Conservation (phyloP, 1,284 basidiomycete genomes). For the Fomitopsis palustris region DNA sequence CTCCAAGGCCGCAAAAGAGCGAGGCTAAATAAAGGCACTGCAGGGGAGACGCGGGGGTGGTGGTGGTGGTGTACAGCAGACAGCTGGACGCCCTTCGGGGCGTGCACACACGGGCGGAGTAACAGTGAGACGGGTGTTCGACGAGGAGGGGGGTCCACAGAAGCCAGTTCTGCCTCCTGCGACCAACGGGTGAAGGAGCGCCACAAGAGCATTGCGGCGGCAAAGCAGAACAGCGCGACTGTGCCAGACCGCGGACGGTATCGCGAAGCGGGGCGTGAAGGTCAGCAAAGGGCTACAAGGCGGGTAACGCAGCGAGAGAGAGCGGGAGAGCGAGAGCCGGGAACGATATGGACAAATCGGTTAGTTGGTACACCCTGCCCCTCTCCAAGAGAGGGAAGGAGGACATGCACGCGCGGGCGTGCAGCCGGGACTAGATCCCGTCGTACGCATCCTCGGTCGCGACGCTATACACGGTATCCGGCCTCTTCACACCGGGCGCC, state of each 20-base stretch:
- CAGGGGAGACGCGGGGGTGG: not conserved
- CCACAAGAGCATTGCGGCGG: constrained; percentile 13
- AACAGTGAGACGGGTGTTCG: not conserved
- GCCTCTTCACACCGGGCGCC: constrained; percentile 25
- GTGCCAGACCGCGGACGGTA: not conserved
- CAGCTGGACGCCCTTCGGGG: not conserved
- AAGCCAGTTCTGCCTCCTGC: constrained; percentile 26
- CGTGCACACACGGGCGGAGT: not conserved
- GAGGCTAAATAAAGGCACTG: not conserved
- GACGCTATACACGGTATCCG: constrained; percentile 45
- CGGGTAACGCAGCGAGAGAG: not conserved
- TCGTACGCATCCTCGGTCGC: constrained; percentile 67
- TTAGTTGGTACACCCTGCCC: not conserved
- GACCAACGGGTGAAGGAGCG: constrained; percentile 5
- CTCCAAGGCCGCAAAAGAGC: not conserved
- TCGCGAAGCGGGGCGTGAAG: not conserved
- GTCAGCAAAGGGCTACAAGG: constrained; percentile 12
- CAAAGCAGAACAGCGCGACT: constrained; percentile 8
- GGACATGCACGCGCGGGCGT: constrained; percentile 13
- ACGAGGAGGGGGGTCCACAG: constrained; percentile 19
- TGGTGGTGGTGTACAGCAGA: not conserved
- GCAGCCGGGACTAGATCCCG: constrained; percentile 42
- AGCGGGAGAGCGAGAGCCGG: not conserved
- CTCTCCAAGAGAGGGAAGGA: not conserved
- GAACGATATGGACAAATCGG: not conserved